Evolutionary conservation across 2,329 filamentous ascomycete genomes (phyloP), one percentile per base, ranked within the genome.

Genomic region (Epichloe scottii): DNA sequence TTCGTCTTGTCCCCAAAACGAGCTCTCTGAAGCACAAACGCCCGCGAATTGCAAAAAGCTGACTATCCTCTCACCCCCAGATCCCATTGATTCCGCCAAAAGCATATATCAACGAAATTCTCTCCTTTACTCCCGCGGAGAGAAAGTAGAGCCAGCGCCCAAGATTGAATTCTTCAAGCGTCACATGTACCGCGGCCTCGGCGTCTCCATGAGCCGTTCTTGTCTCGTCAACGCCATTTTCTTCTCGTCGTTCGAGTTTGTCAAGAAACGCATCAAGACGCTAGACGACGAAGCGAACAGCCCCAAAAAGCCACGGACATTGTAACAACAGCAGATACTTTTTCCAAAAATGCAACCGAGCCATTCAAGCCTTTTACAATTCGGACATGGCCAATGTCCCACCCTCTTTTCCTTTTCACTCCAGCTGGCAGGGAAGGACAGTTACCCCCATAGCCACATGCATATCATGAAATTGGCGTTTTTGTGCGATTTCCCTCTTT

Each of bases 171-270:
- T 89, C 67, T 86, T 89, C 68, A 81, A 85, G 60, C 75, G 75
- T 50, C 79, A 84, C 55, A 89, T 89, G 81, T 94, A 93, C 68
- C 82, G 87, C 59, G 88, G 87, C 33, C 75, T 94, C 3, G 86
- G 83, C 21, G 87, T 93, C 26, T 90, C 86, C 38, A 90, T 93
- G 82, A 78, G 81, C 57, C 82, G 88, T 51, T 90, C 87, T 12
- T 89, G 85, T 60, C 75, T 88, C 49, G 82, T 93, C 58, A 94
- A 94, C 64, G 87, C 87, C 57, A 86, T 94, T 60, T 94, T 94
- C 75, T 94, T 94, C 70, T 89, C 86, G 42, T 85, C 83, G 39
- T 94, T 93, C 64, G 88, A 94, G 68, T 83, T 88, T 60, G 77
- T 87, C 60, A 93, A 93, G 71, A 84, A 82, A 64, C 73, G 75